phyloP scores from a whole-genome alignment of 2,329 filamentous ascomycete genomes.

The Blastomyces silverae region DNA sequence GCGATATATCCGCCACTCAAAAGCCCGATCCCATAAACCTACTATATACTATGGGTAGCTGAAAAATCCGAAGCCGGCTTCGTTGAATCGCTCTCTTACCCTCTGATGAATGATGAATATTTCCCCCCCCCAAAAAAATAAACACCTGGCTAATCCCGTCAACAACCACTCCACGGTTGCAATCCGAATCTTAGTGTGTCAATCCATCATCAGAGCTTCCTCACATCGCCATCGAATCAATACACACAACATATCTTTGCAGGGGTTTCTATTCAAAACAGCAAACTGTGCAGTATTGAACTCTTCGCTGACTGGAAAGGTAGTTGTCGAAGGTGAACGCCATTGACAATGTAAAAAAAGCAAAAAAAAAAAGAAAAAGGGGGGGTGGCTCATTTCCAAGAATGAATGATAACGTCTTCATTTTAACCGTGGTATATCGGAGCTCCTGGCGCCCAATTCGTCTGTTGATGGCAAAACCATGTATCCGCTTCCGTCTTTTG shows the following conservation, averaged over 20 bases:
- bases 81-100: neutral
- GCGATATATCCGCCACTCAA: neutral
- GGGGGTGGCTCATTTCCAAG: neutral
- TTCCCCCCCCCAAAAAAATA: neutral
- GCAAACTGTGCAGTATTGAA: neutral
- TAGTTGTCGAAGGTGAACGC: neutral
- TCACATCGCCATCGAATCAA: neutral
- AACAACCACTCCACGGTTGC: neutral
- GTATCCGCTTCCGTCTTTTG: conserved; percentile 14
- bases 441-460: conserved; percentile 13
- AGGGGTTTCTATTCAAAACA: neutral
- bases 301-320: neutral
- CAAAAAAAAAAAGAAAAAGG: neutral
- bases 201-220: neutral
- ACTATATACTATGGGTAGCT: neutral
- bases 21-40: neutral
- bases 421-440: conserved; percentile 15
- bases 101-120: neutral
- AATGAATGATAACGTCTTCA: neutral
- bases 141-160: neutral
- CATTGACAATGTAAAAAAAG: neutral
- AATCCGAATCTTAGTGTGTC: neutral
- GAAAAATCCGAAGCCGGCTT: neutral
- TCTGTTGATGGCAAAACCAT: conserved; percentile 17
- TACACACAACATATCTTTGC: neutral